A percentile compares a stretch with the other conserved stretches of the same genome.
These are phyloP conservation scores for Fusarium cicatricum DNA, from an alignment of 2,329 filamentous ascomycete genomes.

Conservation along the genomic window DNA sequence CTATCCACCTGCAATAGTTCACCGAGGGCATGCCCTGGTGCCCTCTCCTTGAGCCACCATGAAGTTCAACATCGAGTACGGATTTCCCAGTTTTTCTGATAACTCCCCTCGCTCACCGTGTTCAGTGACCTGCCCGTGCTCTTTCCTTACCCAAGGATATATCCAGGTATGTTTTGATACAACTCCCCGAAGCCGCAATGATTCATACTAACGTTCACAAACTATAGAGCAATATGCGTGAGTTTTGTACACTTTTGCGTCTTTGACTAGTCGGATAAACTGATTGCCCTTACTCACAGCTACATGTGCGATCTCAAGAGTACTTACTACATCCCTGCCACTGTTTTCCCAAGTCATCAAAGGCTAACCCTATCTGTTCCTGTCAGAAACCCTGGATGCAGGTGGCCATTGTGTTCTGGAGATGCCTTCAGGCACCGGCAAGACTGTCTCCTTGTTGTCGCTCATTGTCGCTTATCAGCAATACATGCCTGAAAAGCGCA, in stretches of 20 bases:
- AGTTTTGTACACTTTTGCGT: slow-evolving; percentile 32
- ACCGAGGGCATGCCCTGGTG: slow-evolving; percentile 30
- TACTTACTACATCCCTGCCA: slow-evolving; percentile 44
- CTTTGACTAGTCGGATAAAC: background rate
- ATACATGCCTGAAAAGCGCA: slow-evolving; percentile 89
- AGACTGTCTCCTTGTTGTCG: slow-evolving; percentile 93
- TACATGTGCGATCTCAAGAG: slow-evolving; percentile 68
- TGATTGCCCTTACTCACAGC: slow-evolving; percentile 41
- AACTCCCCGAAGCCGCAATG: background rate
- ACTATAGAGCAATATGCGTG: slow-evolving; percentile 63
- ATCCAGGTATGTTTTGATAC: slow-evolving; percentile 55
- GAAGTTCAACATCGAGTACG: slow-evolving; percentile 63
- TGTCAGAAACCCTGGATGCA: slow-evolving; percentile 79
- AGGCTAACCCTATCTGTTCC: slow-evolving; percentile 8
- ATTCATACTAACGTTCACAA: slow-evolving; percentile 1
- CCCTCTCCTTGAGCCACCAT: slow-evolving; percentile 45
- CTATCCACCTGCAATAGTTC: slow-evolving; percentile 9
- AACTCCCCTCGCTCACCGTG: slow-evolving; percentile 27
- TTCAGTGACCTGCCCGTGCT: slow-evolving; percentile 63
- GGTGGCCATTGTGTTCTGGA: slow-evolving; percentile 96
- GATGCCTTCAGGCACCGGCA: slow-evolving; percentile 98
- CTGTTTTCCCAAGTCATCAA: background rate
- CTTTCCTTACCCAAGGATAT: slow-evolving; percentile 67
- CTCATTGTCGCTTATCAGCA: slow-evolving; percentile 97
- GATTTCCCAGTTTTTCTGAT: background rate